Conservation (phyloP, 257 asterid genomes). For the Henckelia pumila region DNA sequence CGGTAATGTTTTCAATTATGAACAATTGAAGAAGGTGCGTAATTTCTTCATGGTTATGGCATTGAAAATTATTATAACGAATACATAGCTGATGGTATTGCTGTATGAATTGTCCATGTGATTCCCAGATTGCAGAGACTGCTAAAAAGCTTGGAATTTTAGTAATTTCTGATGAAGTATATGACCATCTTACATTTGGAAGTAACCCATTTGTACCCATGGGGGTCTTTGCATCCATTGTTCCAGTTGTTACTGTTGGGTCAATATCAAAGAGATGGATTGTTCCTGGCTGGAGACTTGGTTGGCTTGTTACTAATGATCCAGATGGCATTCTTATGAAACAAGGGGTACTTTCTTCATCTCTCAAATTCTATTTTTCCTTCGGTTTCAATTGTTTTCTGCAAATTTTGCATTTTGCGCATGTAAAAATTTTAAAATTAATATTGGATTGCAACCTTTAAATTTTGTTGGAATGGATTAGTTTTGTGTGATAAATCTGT, state of each 20-base stretch:
- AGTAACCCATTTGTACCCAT: slow-evolving; percentile 69
- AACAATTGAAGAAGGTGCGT: slow-evolving; percentile 75
- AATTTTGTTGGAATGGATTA: neutral
- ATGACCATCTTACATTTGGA: slow-evolving; percentile 69
- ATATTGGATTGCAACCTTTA: slow-evolving; percentile 1
- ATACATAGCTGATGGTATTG: neutral
- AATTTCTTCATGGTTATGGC: neutral
- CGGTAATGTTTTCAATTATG: slow-evolving; percentile 73
- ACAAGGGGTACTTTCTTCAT: slow-evolving; percentile 49
- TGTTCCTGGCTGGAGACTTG: slow-evolving; percentile 89
- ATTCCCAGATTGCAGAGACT: slow-evolving; percentile 67
- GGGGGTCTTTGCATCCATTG: slow-evolving; percentile 78
- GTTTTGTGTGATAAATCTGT: neutral
- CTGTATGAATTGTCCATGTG: neutral
- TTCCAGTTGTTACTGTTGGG: slow-evolving; percentile 69
- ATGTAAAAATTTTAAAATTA: neutral
- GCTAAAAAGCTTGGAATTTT: slow-evolving; percentile 78
- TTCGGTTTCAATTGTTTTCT: neutral
- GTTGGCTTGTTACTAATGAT: slow-evolving; percentile 74
- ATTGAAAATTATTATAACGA: neutral
- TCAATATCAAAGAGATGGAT: slow-evolving; percentile 84
- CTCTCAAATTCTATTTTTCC: neutral
- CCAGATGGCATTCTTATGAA: slow-evolving; percentile 58
- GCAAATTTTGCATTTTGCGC: slow-evolving; percentile 6
- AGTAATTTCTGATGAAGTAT: slow-evolving; percentile 85